phyloP scores from a whole-genome alignment of 768 basidiomycete species.

The Mycena polygramma region DNA sequence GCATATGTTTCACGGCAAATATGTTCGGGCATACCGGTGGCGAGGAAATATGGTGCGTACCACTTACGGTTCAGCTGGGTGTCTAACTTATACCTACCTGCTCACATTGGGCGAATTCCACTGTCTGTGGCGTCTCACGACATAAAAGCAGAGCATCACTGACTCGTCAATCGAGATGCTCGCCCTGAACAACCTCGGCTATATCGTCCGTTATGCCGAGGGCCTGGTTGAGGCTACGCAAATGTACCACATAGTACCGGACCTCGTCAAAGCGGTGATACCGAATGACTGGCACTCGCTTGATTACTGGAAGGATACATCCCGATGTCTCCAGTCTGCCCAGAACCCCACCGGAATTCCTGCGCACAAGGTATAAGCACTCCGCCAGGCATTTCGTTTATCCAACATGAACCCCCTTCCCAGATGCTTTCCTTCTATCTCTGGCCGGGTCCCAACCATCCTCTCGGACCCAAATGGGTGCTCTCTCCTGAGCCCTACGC shows the following conservation, averaged over 20 bases:
- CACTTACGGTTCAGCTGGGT: too few relatives aligned
- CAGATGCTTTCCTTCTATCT: constrained; percentile 11
- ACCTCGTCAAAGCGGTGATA: constrained; percentile 14
- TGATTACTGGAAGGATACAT: constrained; percentile 15
- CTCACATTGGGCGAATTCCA: constrained; percentile 8
- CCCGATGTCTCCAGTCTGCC: not conserved
- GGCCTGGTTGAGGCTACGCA: constrained; percentile 2
- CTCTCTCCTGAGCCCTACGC: constrained; percentile 23
- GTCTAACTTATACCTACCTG: too few relatives aligned
- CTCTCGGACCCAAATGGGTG: constrained; percentile 16
- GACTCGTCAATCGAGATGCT: constrained; percentile 9
- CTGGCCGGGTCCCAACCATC: constrained; percentile 8
- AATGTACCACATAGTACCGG: constrained; percentile 10
- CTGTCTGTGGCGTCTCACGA: not conserved
- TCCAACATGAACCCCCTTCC: not conserved
- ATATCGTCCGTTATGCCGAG: constrained; percentile 15
- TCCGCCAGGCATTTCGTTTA: too few relatives aligned
- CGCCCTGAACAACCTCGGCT: constrained; percentile 22
- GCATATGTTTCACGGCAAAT: constrained; percentile 8
- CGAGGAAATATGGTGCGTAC: constrained; percentile 18
- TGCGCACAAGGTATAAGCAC: constrained; percentile 5
- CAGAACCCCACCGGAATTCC: constrained; percentile 26
- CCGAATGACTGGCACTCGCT: constrained; percentile 10
- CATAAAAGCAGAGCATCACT: not conserved
- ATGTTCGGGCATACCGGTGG: constrained; percentile 19